Evolutionary conservation across 2,329 filamentous ascomycete species (phyloP), one percentile per base, ranked within the genome.

Genomic region (Eutypa lata): DNA sequence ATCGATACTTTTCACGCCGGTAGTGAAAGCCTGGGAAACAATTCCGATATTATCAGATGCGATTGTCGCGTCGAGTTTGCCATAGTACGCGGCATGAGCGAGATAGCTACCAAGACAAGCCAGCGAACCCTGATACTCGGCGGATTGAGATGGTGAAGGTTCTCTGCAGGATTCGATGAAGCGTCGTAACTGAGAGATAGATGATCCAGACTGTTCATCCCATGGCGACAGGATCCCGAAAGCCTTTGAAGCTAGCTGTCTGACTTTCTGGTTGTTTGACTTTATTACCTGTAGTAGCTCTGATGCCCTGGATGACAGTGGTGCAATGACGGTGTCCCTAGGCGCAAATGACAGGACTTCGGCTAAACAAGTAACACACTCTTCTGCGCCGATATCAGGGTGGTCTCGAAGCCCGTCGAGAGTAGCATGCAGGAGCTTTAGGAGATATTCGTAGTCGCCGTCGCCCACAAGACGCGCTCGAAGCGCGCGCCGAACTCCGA

Each of bases 221-320:
- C 93, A 88, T 0, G 90, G 87, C 1, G 82, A 84, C 5, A 97
- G 71, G 13, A 96, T 87, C 1, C 91, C 92, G 61, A 91, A 83
- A 0, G 84, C 81, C 54, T 84, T 85, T 16, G 90, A 86, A 1
- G 86, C 86, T 26, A 87, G 75, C 37, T 77, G 75, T 35, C 92
- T 81, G 6, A 88, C 78, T 51, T 84, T 80, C 55, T 84, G 80
- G 58, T 89, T 87, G 65, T 92, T 94, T 6, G 89, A 91, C 56
- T 78, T 79, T 50, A 92, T 75, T 10, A 86, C 74, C 8, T 77
- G 73, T 24, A 87, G 68, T 18, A 95, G 71, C 45, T 80, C 76
- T 7, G 70, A 67, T 1, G 78, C 74, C 24, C 78, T 75, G 5
- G 64, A 57, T n/a, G 78, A 68, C 46, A 86, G 69, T 16, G 53